Evolutionary conservation across 2,329 filamentous ascomycete genomes (phyloP).

Genomic region (Nothophaeocryptopus gaeumannii): DNA sequence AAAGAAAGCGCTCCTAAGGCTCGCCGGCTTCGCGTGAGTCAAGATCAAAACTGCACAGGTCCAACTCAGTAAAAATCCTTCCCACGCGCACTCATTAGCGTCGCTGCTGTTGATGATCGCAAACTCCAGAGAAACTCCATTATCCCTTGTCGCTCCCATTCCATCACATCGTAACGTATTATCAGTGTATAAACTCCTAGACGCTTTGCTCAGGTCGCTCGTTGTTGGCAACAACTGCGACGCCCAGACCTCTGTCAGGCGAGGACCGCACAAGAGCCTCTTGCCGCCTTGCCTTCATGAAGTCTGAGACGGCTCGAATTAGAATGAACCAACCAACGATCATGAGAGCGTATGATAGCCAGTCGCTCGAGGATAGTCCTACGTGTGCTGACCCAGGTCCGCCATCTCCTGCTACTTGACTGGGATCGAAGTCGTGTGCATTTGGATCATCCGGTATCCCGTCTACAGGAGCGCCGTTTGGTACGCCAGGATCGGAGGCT

Average conservation of each 20-base stretch:
- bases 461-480: constrained; percentile 33
- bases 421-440: constrained; percentile 80
- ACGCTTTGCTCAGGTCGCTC: constrained; percentile 69
- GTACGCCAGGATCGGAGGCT: constrained; percentile 19
- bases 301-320: constrained; percentile 90
- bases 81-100: too few relatives aligned
- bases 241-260: constrained; percentile 79
- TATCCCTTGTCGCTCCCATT: neutral
- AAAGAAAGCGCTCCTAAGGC: too few relatives aligned
- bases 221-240: constrained; percentile 82
- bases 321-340: constrained; percentile 97
- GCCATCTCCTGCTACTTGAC: constrained; percentile 53
- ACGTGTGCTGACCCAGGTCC: constrained; percentile 34
- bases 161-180: neutral
- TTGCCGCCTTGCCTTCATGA: constrained; percentile 79
- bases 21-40: neutral
- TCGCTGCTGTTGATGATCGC: neutral
- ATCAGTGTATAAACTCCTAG: constrained; percentile 22
- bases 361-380: constrained; percentile 72
- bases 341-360: constrained; percentile 91
- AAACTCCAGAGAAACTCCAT: constrained; percentile 2
- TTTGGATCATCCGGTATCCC: constrained; percentile 78
- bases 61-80: too few relatives aligned
- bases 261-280: constrained; percentile 92
- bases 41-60: neutral